Evolutionary conservation across 1,139 yeast genomes (phyloP), one percentile per base, ranked within the genome.

Genomic region (Yamadazyma sp.): DNA sequence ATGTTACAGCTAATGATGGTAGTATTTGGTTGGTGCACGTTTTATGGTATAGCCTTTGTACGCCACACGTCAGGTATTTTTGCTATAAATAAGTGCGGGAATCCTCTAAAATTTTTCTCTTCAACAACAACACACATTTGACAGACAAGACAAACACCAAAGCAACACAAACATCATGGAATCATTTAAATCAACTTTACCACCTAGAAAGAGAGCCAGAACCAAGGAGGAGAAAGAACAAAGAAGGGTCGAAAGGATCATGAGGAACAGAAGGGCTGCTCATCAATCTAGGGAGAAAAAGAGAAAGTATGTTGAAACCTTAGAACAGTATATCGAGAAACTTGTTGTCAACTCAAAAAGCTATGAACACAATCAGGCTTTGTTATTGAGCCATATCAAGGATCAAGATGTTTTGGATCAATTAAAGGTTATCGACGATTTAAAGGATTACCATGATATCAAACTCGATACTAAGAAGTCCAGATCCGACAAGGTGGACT

Each of bases 211-310:
- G 68, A 79, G 98, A 53, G 98, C 98, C 9, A 88, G 87, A 71
- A 92, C 98, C 31, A 81, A 87, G 54, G 97, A 91, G 64, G 98
- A 92, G 67, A 92, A 91, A 69, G 98, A 92, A 64, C 97, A 91
- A 65, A 83, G 98, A 48, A 78, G 96, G 40, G 81, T 91, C 39
- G 98, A 92, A 66, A 74, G 98, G 43, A 89, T 92, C 41, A 73
- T 92, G 59, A 79, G 98, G 59, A 92, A 92, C 63, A 80, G 98
- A 56, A 85, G 92, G 59, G 98, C 98, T 17, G 98, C 98, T 34
- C 98, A 92, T 61, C 96, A 96, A 36, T 87, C 96, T 24, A 79
- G 98, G 50, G 98, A 92, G 60, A 91, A 91, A 79, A 92, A 92
- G 77, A 79, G 98, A 58, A 81, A 83, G 59, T 96, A 91, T 60